phyloP scores from a whole-genome alignment of 1,284 basidiomycete genomes.

The Leccinum variabile region DNA sequence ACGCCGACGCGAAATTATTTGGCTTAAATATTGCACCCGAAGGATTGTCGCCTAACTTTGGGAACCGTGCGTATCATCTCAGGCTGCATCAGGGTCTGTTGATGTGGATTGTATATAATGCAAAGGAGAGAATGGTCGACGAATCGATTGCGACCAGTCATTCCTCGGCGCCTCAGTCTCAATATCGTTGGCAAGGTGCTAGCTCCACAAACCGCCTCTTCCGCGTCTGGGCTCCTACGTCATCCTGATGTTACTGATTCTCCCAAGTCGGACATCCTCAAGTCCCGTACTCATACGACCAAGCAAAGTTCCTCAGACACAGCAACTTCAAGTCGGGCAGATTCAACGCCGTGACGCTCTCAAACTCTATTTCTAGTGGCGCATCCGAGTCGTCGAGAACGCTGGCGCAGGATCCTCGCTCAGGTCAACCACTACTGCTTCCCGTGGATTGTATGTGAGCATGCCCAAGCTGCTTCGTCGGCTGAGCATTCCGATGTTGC shows the following conservation, averaged over 20 bases:
- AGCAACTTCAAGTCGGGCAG: background rate
- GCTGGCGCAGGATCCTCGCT: background rate
- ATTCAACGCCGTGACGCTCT: constrained; percentile 16
- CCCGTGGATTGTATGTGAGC: constrained; percentile 12
- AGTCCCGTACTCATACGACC: constrained; percentile 8
- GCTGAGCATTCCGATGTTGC: constrained; percentile 31
- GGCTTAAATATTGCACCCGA: constrained; percentile 26
- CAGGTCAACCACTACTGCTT: background rate
- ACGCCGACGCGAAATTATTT: constrained; percentile 7
- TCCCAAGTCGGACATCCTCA: constrained; percentile 21
- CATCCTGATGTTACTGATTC: constrained; percentile 3
- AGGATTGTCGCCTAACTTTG: constrained; percentile 35
- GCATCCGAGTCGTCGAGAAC: background rate
- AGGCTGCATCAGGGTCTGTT: constrained; percentile 31
- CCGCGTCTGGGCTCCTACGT: constrained; percentile 1
- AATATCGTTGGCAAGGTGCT: background rate
- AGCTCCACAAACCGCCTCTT: background rate
- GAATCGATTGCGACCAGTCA: constrained; percentile 13
- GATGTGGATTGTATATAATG: constrained; percentile 31
- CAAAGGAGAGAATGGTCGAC: constrained; percentile 28
- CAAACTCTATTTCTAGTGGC: constrained; percentile 15
- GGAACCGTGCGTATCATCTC: constrained; percentile 30
- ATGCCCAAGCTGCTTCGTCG: constrained; percentile 28
- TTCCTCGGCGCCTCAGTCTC: no score
- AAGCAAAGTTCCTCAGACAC: constrained; percentile 7